Conservation (phyloP, 106 monocot genomes). For the Apostasia shenzhenica region DNA sequence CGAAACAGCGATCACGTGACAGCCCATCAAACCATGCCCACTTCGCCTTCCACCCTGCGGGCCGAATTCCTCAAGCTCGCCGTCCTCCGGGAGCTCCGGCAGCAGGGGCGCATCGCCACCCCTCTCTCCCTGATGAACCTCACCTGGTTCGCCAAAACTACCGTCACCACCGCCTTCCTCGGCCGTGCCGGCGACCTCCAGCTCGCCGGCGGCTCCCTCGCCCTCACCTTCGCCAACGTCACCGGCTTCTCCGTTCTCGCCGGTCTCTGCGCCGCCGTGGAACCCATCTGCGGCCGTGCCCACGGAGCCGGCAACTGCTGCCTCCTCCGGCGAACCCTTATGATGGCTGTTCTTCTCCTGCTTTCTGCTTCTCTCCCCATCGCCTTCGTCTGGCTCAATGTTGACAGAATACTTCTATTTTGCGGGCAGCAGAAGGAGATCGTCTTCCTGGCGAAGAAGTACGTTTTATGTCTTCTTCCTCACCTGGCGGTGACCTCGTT, state of each 20-base stretch:
- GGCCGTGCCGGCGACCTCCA: slow-evolving; percentile 33
- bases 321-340: slow-evolving; percentile 66
- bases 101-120: background rate
- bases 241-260: slow-evolving; percentile 52
- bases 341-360: slow-evolving; percentile 59
- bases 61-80: background rate
- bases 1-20: too few relatives aligned
- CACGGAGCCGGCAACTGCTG: slow-evolving; percentile 61
- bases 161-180: slow-evolving; percentile 31
- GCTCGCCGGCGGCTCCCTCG: slow-evolving; percentile 29
- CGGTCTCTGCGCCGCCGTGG: slow-evolving; percentile 62
- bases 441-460: slow-evolving; percentile 36
- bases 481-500: slow-evolving; percentile 65
- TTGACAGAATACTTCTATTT: slow-evolving; percentile 46
- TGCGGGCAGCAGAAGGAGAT: slow-evolving; percentile 67
- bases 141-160: slow-evolving; percentile 16
- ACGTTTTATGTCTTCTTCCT: slow-evolving; percentile 56
- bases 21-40: too few relatives aligned
- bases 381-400: slow-evolving; percentile 65
- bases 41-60: too few relatives aligned
- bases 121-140: slow-evolving; percentile 5
- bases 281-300: slow-evolving; percentile 87
- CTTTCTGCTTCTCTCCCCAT: slow-evolving; percentile 50
- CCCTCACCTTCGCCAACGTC: slow-evolving; percentile 67
- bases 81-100: background rate